phyloP scores from a whole-genome alignment of 2,329 filamentous ascomycete genomes.

The Diplodia intermedia region DNA sequence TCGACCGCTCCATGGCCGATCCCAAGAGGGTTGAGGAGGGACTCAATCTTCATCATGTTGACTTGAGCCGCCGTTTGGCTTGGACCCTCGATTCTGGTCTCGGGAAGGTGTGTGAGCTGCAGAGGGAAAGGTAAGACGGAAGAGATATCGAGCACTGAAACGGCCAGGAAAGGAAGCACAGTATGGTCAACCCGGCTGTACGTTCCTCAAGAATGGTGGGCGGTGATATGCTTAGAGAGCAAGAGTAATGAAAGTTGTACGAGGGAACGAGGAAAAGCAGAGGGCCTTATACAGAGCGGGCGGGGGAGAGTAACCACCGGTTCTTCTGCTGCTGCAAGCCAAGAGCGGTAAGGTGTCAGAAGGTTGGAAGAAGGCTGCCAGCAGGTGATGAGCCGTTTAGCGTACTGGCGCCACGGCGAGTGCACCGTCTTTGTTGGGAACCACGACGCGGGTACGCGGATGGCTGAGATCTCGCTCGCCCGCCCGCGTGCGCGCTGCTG shows the following conservation, averaged over 20 bases:
- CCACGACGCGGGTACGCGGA: slow-evolving; percentile 3
- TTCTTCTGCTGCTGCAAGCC: not conserved
- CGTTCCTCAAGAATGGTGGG: not conserved
- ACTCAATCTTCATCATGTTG: slow-evolving; percentile 50
- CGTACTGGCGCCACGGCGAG: slow-evolving; percentile 22
- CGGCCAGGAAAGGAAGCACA: not conserved
- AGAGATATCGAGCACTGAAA: not conserved
- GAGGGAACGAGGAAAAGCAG: slow-evolving; percentile 8
- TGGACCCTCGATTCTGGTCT: slow-evolving; percentile 9
- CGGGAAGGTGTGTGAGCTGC: slow-evolving; percentile 5
- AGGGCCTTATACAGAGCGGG: slow-evolving; percentile 25
- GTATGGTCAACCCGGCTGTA: not conserved
- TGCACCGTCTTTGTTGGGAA: slow-evolving; percentile 26
- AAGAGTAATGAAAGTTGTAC: not conserved
- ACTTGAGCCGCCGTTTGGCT: not conserved
- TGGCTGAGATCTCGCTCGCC: slow-evolving; percentile 27
- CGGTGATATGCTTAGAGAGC: not conserved
- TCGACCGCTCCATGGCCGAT: slow-evolving; percentile 32
- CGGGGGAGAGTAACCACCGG: not conserved
- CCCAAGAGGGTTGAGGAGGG: slow-evolving; percentile 50
- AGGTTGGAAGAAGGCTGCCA: slow-evolving; percentile 15
- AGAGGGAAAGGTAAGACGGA: not conserved
- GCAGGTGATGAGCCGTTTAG: slow-evolving; percentile 19
- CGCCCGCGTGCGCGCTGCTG: slow-evolving; percentile 3
- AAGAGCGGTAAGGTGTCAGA: not conserved